Conservation (phyloP, 2,329 filamentous ascomycete species). For the Ascosphaera acerosa region DNA sequence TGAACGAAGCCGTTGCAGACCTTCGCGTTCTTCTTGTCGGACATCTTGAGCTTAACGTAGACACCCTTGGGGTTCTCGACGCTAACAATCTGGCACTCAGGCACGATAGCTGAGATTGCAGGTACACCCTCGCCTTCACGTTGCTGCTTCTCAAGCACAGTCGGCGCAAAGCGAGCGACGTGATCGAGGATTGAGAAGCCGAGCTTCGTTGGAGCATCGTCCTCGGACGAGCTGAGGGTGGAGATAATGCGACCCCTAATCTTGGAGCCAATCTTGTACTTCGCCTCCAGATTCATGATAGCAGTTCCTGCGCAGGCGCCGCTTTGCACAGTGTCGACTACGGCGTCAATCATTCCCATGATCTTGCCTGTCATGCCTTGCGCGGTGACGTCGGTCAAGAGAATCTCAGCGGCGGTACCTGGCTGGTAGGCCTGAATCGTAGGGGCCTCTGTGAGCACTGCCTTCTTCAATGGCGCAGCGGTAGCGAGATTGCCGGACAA, state of each 20-base stretch:
- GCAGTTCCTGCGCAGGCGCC: constrained; percentile 38
- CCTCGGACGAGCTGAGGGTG: constrained; percentile 52
- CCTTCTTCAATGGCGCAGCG: constrained; percentile 38
- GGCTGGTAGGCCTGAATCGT: constrained; percentile 79
- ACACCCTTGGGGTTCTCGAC: constrained; percentile 61
- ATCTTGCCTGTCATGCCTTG: constrained; percentile 72
- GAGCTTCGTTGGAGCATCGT: constrained; percentile 38
- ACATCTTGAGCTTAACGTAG: constrained; percentile 49
- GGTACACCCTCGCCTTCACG: constrained; percentile 22
- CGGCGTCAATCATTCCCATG: constrained; percentile 74
- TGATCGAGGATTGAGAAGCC: constrained; percentile 79
- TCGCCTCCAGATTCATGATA: constrained; percentile 45
- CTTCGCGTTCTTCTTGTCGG: constrained; percentile 30
- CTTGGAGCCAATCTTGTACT: constrained; percentile 63
- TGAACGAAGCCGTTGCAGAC: constrained; percentile 55
- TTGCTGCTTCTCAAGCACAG: constrained; percentile 9
- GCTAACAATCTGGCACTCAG: constrained; percentile 52
- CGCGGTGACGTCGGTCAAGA: constrained; percentile 49
- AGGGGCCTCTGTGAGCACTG: constrained; percentile 46
- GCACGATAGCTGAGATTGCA: constrained; percentile 40
- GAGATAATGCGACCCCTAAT: constrained; percentile 69
- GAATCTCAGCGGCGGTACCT: constrained; percentile 66
- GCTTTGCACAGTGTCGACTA: constrained; percentile 74
- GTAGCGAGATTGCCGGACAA: constrained; percentile 50
- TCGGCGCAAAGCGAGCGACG: constrained; percentile 34